A percentile compares a stretch with the other conserved stretches of the same genome.
Evolutionary conservation across 2,329 filamentous ascomycete genomes (phyloP).

Genomic region (Claviceps sp.): DNA sequence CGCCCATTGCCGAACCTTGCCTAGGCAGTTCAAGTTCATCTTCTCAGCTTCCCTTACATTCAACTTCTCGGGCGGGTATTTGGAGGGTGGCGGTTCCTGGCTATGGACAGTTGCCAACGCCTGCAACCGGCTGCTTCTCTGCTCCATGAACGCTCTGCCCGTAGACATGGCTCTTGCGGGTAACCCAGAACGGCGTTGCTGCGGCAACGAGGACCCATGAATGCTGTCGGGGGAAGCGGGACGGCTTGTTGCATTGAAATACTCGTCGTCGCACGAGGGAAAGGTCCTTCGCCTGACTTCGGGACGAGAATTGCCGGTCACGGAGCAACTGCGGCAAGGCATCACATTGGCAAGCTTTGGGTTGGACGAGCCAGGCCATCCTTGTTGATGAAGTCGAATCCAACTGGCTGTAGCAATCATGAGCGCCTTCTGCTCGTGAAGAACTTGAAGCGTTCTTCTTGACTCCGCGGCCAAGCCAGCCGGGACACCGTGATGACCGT

Average conservation of each 20-base stretch:
- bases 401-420: slow-evolving; percentile 26
- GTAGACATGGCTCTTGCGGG: slow-evolving; percentile 13
- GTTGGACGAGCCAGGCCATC: slow-evolving; percentile 20
- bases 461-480: slow-evolving; percentile 14
- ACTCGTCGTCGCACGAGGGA: slow-evolving; percentile 5
- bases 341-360: slow-evolving; percentile 15
- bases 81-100: not conserved
- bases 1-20: slow-evolving; percentile 8
- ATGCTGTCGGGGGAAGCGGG: not conserved
- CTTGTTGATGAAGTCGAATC: slow-evolving; percentile 23
- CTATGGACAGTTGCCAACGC: slow-evolving; percentile 1
- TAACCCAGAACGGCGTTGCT: not conserved
- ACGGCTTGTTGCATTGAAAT: slow-evolving; percentile 3
- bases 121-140: slow-evolving; percentile 8
- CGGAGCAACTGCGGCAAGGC: slow-evolving; percentile 13
- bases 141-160: slow-evolving; percentile 15
- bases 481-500: slow-evolving; percentile 10
- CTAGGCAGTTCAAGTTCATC: slow-evolving; percentile 1
- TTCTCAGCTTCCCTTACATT: not conserved
- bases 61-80: not conserved
- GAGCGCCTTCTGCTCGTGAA: slow-evolving; percentile 20
- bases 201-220: not conserved
- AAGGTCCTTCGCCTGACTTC: slow-evolving; percentile 8
- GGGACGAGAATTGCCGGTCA: slow-evolving; percentile 3
- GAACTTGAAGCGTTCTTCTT: slow-evolving; percentile 17